These are phyloP conservation scores for Eucalyptus dawsonii DNA, from an alignment of 345 rosid genomes.

Conservation along the genomic window DNA sequence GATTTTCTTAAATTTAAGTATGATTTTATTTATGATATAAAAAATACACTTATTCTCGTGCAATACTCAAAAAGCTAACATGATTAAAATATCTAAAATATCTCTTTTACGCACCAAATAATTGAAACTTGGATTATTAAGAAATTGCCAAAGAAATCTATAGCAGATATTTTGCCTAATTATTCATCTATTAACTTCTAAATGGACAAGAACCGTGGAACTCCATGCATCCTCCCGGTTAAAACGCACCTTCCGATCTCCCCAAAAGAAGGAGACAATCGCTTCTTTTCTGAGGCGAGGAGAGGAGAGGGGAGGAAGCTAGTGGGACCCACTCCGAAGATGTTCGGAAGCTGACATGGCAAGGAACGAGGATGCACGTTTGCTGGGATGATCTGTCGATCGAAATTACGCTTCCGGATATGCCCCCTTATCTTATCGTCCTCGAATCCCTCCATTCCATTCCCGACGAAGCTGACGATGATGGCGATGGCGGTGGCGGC, in stretches of 20 bases:
- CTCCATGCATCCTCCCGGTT: not conserved
- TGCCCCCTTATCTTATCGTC: slow-evolving; percentile 11
- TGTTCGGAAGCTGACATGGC: not conserved
- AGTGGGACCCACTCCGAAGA: not conserved
- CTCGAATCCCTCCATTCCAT: not conserved
- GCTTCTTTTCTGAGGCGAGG: not conserved
- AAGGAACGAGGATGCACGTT: not conserved
- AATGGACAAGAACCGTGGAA: not conserved
- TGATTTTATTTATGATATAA: not conserved
- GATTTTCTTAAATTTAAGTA: not conserved
- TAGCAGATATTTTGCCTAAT: not conserved
- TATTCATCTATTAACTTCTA: not conserved
- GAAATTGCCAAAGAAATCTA: not conserved
- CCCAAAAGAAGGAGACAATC: not conserved
- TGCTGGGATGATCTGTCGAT: not conserved
- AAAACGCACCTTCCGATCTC: not conserved
- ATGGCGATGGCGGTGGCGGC: not conserved
- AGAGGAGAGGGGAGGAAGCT: not conserved
- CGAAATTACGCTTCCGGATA: not conserved
- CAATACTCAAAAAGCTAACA: accelerated
- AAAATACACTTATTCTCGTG: not conserved
- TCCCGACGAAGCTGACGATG: not conserved
- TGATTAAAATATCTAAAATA: not conserved
- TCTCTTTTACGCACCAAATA: not conserved
- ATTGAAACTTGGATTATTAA: accelerated